phyloP scores from a whole-genome alignment of 169 alveolate species.

The Miamiensis avidus region DNA sequence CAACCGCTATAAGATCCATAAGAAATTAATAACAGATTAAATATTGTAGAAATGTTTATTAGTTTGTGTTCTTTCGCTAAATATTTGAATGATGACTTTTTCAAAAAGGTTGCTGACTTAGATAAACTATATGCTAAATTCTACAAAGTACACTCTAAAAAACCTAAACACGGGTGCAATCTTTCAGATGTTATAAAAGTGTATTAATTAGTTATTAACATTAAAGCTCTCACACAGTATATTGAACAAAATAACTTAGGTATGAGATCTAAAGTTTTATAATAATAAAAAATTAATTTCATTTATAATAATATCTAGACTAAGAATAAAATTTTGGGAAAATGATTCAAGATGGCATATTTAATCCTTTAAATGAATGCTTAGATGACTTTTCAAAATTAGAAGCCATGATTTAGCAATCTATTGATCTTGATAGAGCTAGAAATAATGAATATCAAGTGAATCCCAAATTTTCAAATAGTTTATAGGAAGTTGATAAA shows the following conservation, averaged over 20 bases:
- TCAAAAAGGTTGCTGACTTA: slow-evolving; percentile 75
- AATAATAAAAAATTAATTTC: no score
- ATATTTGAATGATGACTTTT: slow-evolving; percentile 52
- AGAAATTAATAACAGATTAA: slow-evolving; percentile 91
- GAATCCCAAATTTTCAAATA: slow-evolving; percentile 65
- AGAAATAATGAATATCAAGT: slow-evolving; percentile 62
- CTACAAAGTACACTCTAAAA: slow-evolving; percentile 66
- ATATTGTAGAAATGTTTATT: slow-evolving; percentile 92
- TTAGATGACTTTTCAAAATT: slow-evolving; percentile 64
- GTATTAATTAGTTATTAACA: slow-evolving; percentile 64
- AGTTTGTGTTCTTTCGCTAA: slow-evolving; percentile 37
- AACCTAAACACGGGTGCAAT: slow-evolving; percentile 58
- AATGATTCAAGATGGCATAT: slow-evolving; percentile 40
- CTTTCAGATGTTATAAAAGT: slow-evolving; percentile 86
- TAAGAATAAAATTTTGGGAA: background rate
- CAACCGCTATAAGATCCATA: slow-evolving; percentile 93
- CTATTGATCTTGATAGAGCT: slow-evolving; percentile 70
- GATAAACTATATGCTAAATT: slow-evolving; percentile 79
- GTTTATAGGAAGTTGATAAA: slow-evolving; percentile 49
- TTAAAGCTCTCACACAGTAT: slow-evolving; percentile 1
- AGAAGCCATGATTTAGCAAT: slow-evolving; percentile 73
- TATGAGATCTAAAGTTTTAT: no score
- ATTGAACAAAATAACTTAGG: slow-evolving; percentile 5
- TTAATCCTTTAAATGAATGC: slow-evolving; percentile 50
- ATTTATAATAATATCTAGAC: background rate